A percentile compares a stretch with the other conserved stretches of the same genome.
These are phyloP conservation scores for Jaltomata sinuosa DNA, from an alignment of 257 asterid species.

Conservation along the genomic window DNA sequence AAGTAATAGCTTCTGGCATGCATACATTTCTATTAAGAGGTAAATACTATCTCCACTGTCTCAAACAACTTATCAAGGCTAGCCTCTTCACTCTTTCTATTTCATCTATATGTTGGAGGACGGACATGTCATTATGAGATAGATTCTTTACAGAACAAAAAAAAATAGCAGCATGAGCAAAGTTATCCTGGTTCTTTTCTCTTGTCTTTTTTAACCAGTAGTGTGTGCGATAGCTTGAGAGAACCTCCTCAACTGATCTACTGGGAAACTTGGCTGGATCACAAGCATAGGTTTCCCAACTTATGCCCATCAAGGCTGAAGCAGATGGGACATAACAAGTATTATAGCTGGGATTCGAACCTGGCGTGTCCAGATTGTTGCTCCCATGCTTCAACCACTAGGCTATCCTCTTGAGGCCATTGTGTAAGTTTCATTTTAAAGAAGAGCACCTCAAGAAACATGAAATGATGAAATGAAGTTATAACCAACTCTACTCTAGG, in stretches of 20 bases:
- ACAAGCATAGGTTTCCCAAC: not conserved
- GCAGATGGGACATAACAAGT: not conserved
- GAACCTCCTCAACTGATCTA: not conserved
- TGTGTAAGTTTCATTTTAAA: not conserved
- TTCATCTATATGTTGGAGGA: not conserved
- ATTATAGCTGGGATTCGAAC: not conserved
- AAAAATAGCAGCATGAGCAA: not conserved
- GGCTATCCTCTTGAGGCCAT: not conserved
- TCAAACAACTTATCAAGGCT: not conserved
- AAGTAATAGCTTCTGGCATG: not conserved
- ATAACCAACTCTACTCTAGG: not conserved
- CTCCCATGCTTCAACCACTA: not conserved
- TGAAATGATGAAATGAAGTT: not conserved
- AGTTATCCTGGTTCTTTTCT: not conserved
- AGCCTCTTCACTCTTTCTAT: not conserved
- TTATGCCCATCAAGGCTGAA: not conserved
- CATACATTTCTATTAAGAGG: not conserved
- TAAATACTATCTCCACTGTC: not conserved
- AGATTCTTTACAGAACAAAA: not conserved
- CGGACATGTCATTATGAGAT: not conserved
- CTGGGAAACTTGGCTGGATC: not conserved
- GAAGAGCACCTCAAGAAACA: not conserved
- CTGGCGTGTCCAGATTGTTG: not conserved
- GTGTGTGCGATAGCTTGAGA: not conserved
- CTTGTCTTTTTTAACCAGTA: not conserved